Percentiles rank a stretch among this genome's conserved stretches.
Evolutionary conservation across 2,329 filamentous ascomycete species (phyloP).

Genomic region (Paramyrothecium sp.): DNA sequence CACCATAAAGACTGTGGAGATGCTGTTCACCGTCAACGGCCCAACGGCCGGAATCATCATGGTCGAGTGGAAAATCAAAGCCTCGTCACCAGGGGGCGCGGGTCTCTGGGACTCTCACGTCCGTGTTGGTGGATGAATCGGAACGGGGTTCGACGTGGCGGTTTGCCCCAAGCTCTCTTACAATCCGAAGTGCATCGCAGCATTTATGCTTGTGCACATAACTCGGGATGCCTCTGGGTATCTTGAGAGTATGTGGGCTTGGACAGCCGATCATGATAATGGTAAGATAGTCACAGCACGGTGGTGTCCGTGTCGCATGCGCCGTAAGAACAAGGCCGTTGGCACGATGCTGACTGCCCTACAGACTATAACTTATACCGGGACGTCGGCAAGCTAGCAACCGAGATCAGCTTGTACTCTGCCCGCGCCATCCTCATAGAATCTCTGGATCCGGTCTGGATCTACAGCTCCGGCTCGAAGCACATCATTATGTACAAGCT

Average conservation of each 20-base stretch:
- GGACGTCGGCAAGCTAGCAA: conserved; percentile 1
- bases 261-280: conserved; percentile 63
- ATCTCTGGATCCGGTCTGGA: conserved; percentile 24
- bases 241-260: conserved; percentile 34
- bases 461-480: conserved; percentile 8
- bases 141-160: conserved; percentile 4
- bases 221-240: conserved; percentile 42
- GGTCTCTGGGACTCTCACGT: conserved; percentile 37
- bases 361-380: too few relatives aligned
- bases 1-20: background rate
- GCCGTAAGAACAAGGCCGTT: too few relatives aligned
- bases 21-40: background rate
- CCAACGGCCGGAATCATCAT: background rate
- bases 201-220: conserved; percentile 52
- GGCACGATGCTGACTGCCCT: too few relatives aligned
- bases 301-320: too few relatives aligned
- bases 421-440: conserved; percentile 29
- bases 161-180: conserved; percentile 12
- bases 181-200: conserved; percentile 52
- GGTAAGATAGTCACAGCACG: too few relatives aligned
- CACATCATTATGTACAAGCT: conserved; percentile 38
- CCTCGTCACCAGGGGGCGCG: background rate
- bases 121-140: conserved; percentile 33
- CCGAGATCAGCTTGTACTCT: conserved; percentile 24
- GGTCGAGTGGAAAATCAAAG: background rate